Percentiles rank a stretch among this genome's conserved stretches.
Conservation (phyloP, 441 rosid species). For the Pelargonium citronellum region DNA sequence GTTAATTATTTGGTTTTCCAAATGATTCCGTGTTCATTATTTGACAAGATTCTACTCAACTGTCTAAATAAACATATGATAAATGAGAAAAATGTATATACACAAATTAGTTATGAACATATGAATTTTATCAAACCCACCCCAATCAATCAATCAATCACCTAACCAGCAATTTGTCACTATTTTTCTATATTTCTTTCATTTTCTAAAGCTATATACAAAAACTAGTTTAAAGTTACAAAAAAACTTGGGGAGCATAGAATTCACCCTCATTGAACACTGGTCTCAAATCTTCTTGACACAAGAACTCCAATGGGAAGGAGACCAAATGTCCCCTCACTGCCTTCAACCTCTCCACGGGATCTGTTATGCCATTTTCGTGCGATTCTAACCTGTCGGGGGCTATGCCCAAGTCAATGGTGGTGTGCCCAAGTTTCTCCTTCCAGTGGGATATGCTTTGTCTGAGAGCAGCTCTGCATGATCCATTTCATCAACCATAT, state of each 20-base stretch:
- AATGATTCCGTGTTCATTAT: too few species aligned
- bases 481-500: neutral
- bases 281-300: constrained; percentile 90
- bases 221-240: constrained; percentile 23
- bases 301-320: constrained; percentile 89
- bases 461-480: constrained; percentile 63
- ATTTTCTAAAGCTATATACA: neutral
- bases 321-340: constrained; percentile 88
- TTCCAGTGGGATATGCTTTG: constrained; percentile 66
- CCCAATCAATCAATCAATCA: neutral
- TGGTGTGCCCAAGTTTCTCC: constrained; percentile 82
- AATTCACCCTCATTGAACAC: constrained; percentile 93
- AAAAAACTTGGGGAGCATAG: constrained; percentile 93
- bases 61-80: too few species aligned
- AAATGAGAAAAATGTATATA: too few species aligned
- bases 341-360: constrained; percentile 59
- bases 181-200: neutral
- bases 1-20: too few species aligned
- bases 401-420: constrained; percentile 88
- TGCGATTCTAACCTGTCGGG: constrained; percentile 64
- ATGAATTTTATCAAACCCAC: neutral
- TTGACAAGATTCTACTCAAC: too few species aligned
- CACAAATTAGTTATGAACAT: too few species aligned
- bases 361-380: constrained; percentile 60
- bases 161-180: too few species aligned